Evolutionary conservation across 1,139 yeast genomes (phyloP), one percentile per base, ranked within the genome.

Genomic region (Petasospora rhodanensis): DNA sequence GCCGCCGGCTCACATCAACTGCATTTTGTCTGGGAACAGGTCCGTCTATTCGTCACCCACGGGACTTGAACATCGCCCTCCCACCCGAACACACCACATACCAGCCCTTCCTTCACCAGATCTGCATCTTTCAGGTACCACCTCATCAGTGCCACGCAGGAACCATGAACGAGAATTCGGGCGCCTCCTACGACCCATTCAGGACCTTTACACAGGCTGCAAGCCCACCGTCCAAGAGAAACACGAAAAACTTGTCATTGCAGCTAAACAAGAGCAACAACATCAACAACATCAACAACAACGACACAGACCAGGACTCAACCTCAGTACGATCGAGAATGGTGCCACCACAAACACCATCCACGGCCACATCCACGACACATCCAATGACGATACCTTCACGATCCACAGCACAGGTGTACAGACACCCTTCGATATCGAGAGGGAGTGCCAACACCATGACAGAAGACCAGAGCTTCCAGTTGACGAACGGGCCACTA

Each of bases 371-470:
- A 14, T 14, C 23, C 25, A 7, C 16, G 25, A n/a, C 25, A 8
- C 9, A 11, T 16, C 25, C 25, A 23, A 14, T 7, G 17, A 23
- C 11, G n/a, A n/a, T n/a, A n/a, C n/a, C n/a, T n/a, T n/a, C n/a
- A n/a, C n/a, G n/a, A n/a, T n/a, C n/a, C n/a, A n/a, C n/a, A n/a
- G n/a, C n/a, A n/a, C 7, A 23, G 12, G 20, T 50, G 2, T 50
- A 41, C 29, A 44, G 53, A 36, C 54, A 46, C 29, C 54, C 52
- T 5, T 47, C 55, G 3, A 24, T 47, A 7, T 34, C 45, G 3
- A 21, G 35, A 26, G 22, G n/a, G n/a, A n/a, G n/a, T n/a, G n/a
- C n/a, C n/a, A n/a, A n/a, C n/a, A n/a, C n/a, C n/a, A n/a, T n/a
- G n/a, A n/a, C n/a, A n/a, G n/a, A n/a, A n/a, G n/a, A n/a, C n/a